Percentiles rank a stretch among this genome's conserved stretches.
Evolutionary conservation across 225 moss, liverwort and hornwort species (phyloP).

Genomic region (Bryum argenteum): DNA sequence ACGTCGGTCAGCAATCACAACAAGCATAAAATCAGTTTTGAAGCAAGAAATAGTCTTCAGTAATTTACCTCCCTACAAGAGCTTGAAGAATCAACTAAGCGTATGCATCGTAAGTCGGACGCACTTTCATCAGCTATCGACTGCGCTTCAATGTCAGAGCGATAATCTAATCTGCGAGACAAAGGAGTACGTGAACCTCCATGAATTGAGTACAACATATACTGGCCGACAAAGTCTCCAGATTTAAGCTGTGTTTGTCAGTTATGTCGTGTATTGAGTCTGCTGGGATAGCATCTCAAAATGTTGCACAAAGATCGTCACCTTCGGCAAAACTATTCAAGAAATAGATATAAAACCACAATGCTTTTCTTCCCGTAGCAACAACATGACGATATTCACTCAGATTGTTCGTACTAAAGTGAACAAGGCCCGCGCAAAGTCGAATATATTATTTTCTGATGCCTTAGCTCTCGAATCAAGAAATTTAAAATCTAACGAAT

Average conservation of each 20-base stretch:
- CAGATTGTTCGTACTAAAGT: constrained; percentile 9
- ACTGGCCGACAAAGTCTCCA: constrained; percentile 4
- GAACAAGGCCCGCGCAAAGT: neutral
- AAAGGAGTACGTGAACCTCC: constrained; percentile 7
- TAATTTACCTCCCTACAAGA: constrained; percentile 33
- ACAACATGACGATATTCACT: neutral
- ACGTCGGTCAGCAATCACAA: neutral
- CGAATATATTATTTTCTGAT: neutral
- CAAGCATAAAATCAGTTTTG: neutral
- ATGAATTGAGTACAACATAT: constrained; percentile 7
- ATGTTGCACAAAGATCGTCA: neutral
- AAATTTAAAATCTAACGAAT: neutral
- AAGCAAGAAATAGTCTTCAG: neutral
- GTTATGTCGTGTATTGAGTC: neutral
- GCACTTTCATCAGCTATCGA: constrained; percentile 28
- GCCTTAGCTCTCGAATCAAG: neutral
- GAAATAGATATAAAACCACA: neutral
- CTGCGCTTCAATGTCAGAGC: constrained; percentile 19
- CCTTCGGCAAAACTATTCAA: constrained; percentile 7
- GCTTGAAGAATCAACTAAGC: constrained; percentile 10
- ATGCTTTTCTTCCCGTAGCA: neutral
- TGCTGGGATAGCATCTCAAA: constrained; percentile 5
- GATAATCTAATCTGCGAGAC: constrained; percentile 25
- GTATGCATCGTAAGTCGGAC: constrained; percentile 25
- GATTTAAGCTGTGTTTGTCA: neutral